phyloP scores from a whole-genome alignment of 2,329 filamentous ascomycete species.

The Fusarium penzigii region DNA sequence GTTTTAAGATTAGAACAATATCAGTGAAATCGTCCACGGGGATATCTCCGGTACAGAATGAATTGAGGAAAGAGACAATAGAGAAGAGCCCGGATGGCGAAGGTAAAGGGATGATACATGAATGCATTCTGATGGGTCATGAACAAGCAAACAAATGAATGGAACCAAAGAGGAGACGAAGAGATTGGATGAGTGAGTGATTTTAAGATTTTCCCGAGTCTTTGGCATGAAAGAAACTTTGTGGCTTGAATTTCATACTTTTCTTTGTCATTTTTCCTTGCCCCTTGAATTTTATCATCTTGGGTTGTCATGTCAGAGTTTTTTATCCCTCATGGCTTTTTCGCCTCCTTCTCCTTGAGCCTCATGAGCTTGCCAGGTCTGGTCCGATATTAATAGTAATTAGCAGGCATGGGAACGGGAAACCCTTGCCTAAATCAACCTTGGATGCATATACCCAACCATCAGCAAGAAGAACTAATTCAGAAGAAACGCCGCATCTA shows the following conservation, averaged over 20 bases:
- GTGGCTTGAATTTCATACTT: background rate
- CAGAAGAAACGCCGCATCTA: too few relatives aligned
- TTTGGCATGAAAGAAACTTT: background rate
- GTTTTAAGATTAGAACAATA: background rate
- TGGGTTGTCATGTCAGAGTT: too few relatives aligned
- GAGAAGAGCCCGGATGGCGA: background rate
- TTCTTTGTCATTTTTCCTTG: background rate
- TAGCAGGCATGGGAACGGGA: too few relatives aligned
- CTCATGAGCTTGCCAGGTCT: too few relatives aligned
- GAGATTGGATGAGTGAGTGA: background rate
- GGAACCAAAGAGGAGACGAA: background rate
- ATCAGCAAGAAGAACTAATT: too few relatives aligned
- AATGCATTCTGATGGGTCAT: too few relatives aligned
- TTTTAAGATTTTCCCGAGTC: conserved; percentile 1
- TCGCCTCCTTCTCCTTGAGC: background rate
- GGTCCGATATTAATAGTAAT: too few relatives aligned
- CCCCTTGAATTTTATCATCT: background rate
- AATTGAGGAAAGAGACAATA: background rate
- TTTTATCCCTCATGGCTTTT: background rate
- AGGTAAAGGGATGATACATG: too few relatives aligned
- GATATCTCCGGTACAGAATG: background rate
- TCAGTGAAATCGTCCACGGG: background rate
- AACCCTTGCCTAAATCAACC: too few relatives aligned
- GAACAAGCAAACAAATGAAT: background rate
- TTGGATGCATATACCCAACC: too few relatives aligned